Conservation (phyloP, 2,329 filamentous ascomycete species). For the Colletotrichum tanaceti region DNA sequence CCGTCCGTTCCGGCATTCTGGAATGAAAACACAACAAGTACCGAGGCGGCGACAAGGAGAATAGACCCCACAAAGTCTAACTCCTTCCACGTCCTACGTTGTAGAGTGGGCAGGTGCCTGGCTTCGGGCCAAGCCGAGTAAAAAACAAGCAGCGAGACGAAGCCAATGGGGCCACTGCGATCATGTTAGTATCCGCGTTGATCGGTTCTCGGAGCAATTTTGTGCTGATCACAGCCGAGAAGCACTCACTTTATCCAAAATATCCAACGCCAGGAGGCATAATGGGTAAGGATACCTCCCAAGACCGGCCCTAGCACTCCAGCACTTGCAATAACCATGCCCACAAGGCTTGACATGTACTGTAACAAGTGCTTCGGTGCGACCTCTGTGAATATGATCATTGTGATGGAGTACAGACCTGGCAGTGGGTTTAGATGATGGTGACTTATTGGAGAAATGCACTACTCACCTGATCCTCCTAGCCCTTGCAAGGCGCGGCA, state of each 20-base stretch:
- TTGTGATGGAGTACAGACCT: conserved; percentile 67
- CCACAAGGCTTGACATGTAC: conserved; percentile 60
- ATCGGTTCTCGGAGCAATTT: background rate
- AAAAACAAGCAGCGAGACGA: conserved; percentile 60
- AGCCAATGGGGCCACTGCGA: conserved; percentile 58
- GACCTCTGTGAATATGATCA: conserved; percentile 66
- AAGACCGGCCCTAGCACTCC: conserved; percentile 65
- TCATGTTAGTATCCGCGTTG: conserved; percentile 19
- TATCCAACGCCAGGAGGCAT: conserved; percentile 64
- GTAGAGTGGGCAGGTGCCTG: conserved; percentile 52
- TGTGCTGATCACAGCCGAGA: too few species aligned
- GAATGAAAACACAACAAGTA: conserved; percentile 68
- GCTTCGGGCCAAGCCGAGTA: conserved; percentile 62
- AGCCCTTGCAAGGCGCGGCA: conserved; percentile 57
- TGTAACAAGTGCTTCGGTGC: conserved; percentile 54
- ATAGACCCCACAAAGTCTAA: conserved; percentile 66
- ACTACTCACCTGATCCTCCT: conserved; percentile 59
- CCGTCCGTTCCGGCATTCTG: conserved; percentile 59
- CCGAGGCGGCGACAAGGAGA: conserved; percentile 64
- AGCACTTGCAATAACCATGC: conserved; percentile 59
- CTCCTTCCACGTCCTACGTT: conserved; percentile 58
- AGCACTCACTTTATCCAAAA: conserved; percentile 69
- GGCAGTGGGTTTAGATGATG: background rate
- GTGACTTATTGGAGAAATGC: conserved; percentile 28
- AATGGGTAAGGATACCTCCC: conserved; percentile 63